Conservation (phyloP, 129 eudicot species). For the Tagetes patula region DNA sequence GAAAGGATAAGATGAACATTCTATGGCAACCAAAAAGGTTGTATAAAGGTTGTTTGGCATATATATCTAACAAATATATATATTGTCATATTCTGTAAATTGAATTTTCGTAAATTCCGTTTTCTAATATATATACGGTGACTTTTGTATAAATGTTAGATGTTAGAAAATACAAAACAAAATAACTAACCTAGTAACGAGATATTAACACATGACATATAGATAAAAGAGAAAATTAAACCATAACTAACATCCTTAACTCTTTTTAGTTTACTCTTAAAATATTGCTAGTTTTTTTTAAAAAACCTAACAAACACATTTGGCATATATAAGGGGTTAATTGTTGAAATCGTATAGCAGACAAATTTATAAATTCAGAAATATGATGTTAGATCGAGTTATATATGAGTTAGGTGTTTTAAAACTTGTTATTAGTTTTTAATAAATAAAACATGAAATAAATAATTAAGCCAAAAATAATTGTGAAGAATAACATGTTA, state of each 20-base stretch:
- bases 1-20: neutral
- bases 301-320: too few species aligned
- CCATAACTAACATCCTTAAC: neutral
- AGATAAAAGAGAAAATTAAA: neutral
- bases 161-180: neutral
- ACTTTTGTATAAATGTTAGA: too few species aligned
- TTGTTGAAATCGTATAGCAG: too few species aligned
- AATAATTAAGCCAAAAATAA: neutral
- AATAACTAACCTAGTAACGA: neutral
- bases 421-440: neutral
- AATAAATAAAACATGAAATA: neutral
- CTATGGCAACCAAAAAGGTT: constrained; percentile 9
- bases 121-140: too few species aligned
- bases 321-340: too few species aligned
- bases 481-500: neutral
- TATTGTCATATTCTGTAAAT: constrained; percentile 4
- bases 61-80: neutral
- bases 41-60: constrained; percentile 35
- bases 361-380: too few species aligned
- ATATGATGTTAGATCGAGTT: too few species aligned
- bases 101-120: neutral
- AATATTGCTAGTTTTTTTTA: neutral
- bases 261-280: neutral
- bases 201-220: neutral
- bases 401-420: too few species aligned